Base-by-base conservation (phyloP, 495 filamentous ascomycete species). In the Achaetomiella virescens region DNA sequence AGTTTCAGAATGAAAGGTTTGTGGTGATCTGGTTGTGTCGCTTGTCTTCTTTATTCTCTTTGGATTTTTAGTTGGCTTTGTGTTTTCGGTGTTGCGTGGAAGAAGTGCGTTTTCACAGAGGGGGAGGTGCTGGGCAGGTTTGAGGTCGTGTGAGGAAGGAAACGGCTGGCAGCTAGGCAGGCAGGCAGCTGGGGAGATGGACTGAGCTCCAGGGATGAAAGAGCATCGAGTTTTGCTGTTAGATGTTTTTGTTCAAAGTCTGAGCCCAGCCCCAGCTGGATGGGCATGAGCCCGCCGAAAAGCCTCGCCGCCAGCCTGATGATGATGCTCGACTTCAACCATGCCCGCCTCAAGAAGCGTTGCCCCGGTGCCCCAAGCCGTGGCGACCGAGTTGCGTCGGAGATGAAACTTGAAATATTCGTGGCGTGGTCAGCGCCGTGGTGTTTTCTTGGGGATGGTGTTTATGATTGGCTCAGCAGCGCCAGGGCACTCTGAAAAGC, bases 401-500 rank as follows among this genome's bases (percentile, higher is more conserved):
- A 18, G 1, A 33, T 1, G 6, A 37, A 45, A 41, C 27, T 7
- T 17, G 36, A 43, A 43, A 22, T 33, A 17, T 36, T 44, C 15
- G 17, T 33, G 29, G 21, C 37, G 14, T 24, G 21, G 24, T 24
- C 21, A 12, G 5, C 6, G 15, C 20, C 8, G n/a, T n/a, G 41
- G 21, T 18, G 33, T 56, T 40, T 38, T 35, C 41, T 53, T 11
- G 31, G 37, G 36, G 52, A 35, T 29, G 40, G 20, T 29, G n/a
- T 44, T 42, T 60, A 69, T 15, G 64, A 57, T 31, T 70, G 69
- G 57, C 73, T 73, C 29, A 92, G 72, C 22, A 92, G 77, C 7
- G 84, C 81, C 22, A 92, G 71, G 45, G 89, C 89, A 66, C 78
- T 89, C 64, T 91, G 81, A 63, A 93, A 93, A 27, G 89, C 89